Percentiles rank a stretch among this genome's conserved stretches.
Evolutionary conservation across 768 basidiomycete genomes (phyloP).

Genomic region (Pisolithus microcarpus): DNA sequence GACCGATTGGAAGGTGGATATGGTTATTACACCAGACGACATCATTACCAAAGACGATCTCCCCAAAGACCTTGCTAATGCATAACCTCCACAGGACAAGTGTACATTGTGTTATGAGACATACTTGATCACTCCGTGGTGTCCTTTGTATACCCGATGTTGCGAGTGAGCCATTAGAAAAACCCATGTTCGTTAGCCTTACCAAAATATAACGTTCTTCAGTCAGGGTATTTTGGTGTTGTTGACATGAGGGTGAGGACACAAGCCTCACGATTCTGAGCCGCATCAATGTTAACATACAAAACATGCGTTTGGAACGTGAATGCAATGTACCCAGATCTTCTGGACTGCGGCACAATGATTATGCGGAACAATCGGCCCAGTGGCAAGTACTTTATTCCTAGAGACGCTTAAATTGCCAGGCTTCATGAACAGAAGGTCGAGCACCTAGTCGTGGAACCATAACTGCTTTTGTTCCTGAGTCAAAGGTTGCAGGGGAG

Average conservation of each 20-base stretch:
- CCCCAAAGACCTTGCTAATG: slow-evolving; percentile 9
- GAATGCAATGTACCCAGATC: slow-evolving; percentile 35
- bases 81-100: slow-evolving; percentile 15
- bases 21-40: slow-evolving; percentile 45
- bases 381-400: slow-evolving; percentile 35
- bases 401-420: slow-evolving; percentile 14
- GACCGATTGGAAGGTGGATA: slow-evolving; percentile 60
- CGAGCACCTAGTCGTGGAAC: slow-evolving; percentile 55
- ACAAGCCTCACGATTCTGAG: slow-evolving; percentile 35
- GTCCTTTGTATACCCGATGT: slow-evolving; percentile 8
- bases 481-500: slow-evolving; percentile 56
- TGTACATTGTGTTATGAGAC: slow-evolving; percentile 8
- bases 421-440: slow-evolving; percentile 2
- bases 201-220: slow-evolving; percentile 22
- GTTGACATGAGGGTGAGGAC: slow-evolving; percentile 26
- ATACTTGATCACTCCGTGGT: slow-evolving; percentile 20
- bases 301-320: slow-evolving; percentile 5
- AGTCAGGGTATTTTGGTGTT: slow-evolving; percentile 4
- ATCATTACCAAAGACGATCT: slow-evolving; percentile 18
- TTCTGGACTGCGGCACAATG: slow-evolving; percentile 34
- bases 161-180: slow-evolving; percentile 5
- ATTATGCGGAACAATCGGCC: slow-evolving; percentile 38
- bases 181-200: slow-evolving; percentile 19
- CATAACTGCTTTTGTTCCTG: slow-evolving; percentile 56
- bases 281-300: slow-evolving; percentile 9